Conservation (phyloP, 805 yeast genomes). For the Candida sithepensis region DNA sequence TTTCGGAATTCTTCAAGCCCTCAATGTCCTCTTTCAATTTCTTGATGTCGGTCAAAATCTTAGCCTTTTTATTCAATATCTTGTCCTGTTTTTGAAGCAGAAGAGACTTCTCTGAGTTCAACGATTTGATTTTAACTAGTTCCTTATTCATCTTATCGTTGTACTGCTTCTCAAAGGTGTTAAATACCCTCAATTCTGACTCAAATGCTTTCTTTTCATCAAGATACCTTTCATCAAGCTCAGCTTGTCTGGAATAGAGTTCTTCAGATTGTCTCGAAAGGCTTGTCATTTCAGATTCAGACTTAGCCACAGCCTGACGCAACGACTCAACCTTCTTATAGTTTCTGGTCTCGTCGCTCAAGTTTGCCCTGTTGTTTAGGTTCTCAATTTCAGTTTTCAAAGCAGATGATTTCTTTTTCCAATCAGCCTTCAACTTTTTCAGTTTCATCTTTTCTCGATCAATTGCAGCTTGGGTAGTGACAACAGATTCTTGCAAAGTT, state of each 20-base stretch:
- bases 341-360: conserved; percentile 54
- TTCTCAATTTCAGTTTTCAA: conserved; percentile 56
- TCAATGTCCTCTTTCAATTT: conserved; percentile 25
- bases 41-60: conserved; percentile 24
- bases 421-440: conserved; percentile 56
- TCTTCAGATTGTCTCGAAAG: conserved; percentile 34
- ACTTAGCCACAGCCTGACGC: conserved; percentile 40
- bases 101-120: conserved; percentile 29
- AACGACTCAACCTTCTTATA: conserved; percentile 49
- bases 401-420: conserved; percentile 48
- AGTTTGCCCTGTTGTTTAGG: conserved; percentile 43
- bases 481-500: conserved; percentile 61
- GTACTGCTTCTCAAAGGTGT: conserved; percentile 29
- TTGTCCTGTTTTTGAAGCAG: conserved; percentile 33
- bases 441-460: conserved; percentile 54
- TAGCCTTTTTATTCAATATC: conserved; percentile 28
- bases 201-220: conserved; percentile 38
- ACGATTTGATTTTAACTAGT: conserved; percentile 18
- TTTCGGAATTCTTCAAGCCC: conserved; percentile 21
- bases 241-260: conserved; percentile 34
- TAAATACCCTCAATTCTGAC: conserved; percentile 29
- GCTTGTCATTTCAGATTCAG: conserved; percentile 35
- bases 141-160: conserved; percentile 23
- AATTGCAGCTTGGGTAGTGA: conserved; percentile 58
- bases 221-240: conserved; percentile 35